Conservation (phyloP, 805 yeast genomes). For the Myxozyma geophila region DNA sequence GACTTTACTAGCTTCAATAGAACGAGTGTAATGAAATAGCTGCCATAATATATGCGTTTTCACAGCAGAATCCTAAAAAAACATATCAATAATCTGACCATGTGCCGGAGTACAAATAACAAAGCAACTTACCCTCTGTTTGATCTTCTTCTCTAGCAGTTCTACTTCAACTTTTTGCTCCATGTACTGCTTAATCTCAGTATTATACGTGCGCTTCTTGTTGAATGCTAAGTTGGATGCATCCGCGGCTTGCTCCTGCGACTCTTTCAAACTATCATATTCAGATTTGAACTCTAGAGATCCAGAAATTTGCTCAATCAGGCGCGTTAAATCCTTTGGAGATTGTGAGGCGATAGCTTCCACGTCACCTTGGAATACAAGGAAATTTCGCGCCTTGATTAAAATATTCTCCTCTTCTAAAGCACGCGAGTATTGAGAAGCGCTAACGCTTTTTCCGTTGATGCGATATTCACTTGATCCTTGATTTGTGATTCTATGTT, state of each 20-base stretch:
- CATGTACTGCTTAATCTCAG: constrained; percentile 77
- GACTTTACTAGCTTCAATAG: constrained; percentile 40
- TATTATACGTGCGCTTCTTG: constrained; percentile 67
- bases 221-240: constrained; percentile 66
- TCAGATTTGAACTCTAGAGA: constrained; percentile 68
- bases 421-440: constrained; percentile 64
- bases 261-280: constrained; percentile 66
- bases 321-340: constrained; percentile 68
- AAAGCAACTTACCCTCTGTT: constrained; percentile 52
- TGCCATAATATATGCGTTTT: constrained; percentile 62
- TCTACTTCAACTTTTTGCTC: constrained; percentile 77
- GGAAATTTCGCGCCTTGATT: constrained; percentile 85
- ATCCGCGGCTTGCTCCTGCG: constrained; percentile 68
- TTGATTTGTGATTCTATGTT: constrained; percentile 43
- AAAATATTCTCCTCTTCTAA: constrained; percentile 79
- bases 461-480: constrained; percentile 74
- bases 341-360: constrained; percentile 91
- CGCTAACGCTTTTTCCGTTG: constrained; percentile 63
- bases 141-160: constrained; percentile 60
- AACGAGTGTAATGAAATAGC: constrained; percentile 61
- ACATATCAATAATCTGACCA: background rate
- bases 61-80: constrained; percentile 42
- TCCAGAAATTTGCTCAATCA: constrained; percentile 85
- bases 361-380: constrained; percentile 97
- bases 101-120: background rate